Conservation (phyloP, 2,329 filamentous ascomycete species). For the Neocatenulostroma microsporum region DNA sequence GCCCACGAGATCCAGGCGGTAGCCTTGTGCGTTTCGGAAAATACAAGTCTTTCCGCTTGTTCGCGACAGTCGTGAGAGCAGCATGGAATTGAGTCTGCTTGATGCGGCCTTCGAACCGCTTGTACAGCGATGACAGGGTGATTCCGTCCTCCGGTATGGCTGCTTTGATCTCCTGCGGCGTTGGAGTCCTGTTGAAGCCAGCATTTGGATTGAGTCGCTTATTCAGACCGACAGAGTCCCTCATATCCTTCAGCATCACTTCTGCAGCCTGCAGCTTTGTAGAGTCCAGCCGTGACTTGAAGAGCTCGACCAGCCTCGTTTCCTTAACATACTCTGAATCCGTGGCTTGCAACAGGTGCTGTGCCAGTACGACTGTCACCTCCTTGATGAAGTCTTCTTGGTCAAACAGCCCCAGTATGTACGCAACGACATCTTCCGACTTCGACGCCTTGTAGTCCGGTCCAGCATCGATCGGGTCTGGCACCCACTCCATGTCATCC, state of each 20-base stretch:
- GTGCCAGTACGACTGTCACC: constrained; percentile 80
- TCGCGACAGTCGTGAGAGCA: constrained; percentile 21
- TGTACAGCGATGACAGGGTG: constrained; percentile 25
- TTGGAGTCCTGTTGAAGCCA: constrained; percentile 17
- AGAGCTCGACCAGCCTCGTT: constrained; percentile 71
- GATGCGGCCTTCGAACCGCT: constrained; percentile 22
- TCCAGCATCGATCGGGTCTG: constrained; percentile 86
- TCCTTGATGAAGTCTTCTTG: constrained; percentile 93
- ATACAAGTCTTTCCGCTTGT: constrained; percentile 21
- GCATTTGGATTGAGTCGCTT: constrained; percentile 25
- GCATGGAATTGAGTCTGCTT: constrained; percentile 20
- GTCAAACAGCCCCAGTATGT: constrained; percentile 79
- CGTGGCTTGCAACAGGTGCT: constrained; percentile 62
- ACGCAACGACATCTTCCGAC: constrained; percentile 84
- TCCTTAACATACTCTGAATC: constrained; percentile 64
- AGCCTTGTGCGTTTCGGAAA: constrained; percentile 23
- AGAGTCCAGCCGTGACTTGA: constrained; percentile 85
- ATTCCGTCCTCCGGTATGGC: constrained; percentile 31
- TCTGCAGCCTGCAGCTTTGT: constrained; percentile 82
- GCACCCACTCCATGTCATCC: constrained; percentile 88
- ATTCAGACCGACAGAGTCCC: constrained; percentile 65
- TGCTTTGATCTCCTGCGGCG: constrained; percentile 25
- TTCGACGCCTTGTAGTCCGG: constrained; percentile 83
- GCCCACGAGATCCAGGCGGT: constrained; percentile 10
- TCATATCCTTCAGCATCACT: constrained; percentile 92